Percentiles rank a stretch among this genome's conserved stretches.
Conservation (phyloP, 164 flowering plant genomes). For the Vitis labrusca region DNA sequence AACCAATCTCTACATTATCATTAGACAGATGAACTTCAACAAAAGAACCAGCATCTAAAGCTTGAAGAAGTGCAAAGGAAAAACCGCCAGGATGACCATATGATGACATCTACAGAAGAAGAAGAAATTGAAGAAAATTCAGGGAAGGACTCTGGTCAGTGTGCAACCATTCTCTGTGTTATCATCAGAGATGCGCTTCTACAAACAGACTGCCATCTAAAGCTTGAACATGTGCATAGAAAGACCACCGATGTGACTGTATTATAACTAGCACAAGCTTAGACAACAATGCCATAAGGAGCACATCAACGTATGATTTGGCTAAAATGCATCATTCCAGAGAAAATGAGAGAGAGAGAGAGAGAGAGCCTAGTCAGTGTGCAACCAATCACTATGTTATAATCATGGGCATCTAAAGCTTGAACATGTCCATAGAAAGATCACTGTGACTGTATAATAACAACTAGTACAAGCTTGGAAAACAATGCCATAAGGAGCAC, state of each 20-base stretch:
- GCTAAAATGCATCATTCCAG: slow-evolving; percentile 41
- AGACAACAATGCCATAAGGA: slow-evolving; percentile 18
- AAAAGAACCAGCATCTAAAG: not conserved
- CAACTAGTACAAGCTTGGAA: slow-evolving; percentile 6
- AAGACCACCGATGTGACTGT: slow-evolving; percentile 4
- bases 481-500: slow-evolving; percentile 30
- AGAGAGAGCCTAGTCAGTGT: not conserved
- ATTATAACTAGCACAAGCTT: not conserved
- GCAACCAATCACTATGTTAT: too few relatives aligned
- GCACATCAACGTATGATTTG: slow-evolving; percentile 39
- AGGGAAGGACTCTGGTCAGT: not conserved
- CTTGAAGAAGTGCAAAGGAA: too few relatives aligned
- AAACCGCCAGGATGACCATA: too few relatives aligned
- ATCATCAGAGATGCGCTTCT: slow-evolving; percentile 15
- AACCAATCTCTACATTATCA: slow-evolving; percentile 26
- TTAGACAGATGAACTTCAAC: slow-evolving; percentile 10
- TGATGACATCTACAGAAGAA: too few relatives aligned
- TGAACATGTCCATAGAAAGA: slow-evolving; percentile 4
- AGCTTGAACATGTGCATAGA: slow-evolving; percentile 7
- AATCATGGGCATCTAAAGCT: not conserved
- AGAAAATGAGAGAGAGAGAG: not conserved
- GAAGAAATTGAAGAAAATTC: too few relatives aligned
- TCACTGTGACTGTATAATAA: slow-evolving; percentile 1
- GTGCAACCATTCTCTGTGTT: too few relatives aligned
- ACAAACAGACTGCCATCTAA: slow-evolving; percentile 18